phyloP scores from a whole-genome alignment of 179 eudicot species.

The Spergularia azorica region DNA sequence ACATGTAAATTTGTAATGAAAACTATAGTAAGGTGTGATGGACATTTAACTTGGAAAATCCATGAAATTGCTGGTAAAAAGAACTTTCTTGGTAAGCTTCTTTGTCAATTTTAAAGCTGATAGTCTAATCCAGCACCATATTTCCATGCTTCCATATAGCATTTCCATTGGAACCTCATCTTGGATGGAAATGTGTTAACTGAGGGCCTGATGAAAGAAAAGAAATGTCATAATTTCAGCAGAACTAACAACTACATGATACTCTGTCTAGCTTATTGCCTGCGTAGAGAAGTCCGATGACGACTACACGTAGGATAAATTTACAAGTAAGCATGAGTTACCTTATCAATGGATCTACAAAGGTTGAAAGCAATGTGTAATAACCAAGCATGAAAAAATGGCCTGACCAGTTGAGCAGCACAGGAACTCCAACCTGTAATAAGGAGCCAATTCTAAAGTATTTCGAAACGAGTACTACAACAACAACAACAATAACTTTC shows the following conservation, averaged over 20 bases:
- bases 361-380: conserved; percentile 73
- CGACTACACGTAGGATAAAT: background rate
- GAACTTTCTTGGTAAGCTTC: background rate
- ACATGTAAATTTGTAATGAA: no score
- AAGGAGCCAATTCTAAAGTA: background rate
- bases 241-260: no score
- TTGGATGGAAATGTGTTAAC: conserved; percentile 53
- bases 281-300: background rate
- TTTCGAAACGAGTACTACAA: no score
- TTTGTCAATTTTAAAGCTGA: conserved; percentile 25
- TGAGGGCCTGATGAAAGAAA: conserved; percentile 51
- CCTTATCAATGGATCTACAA: conserved; percentile 74
- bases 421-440: conserved; percentile 79
- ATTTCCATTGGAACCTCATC: conserved; percentile 66
- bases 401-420: conserved; percentile 84
- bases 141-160: conserved; percentile 90
- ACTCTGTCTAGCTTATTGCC: no score
- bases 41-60: no score
- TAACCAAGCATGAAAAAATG: conserved; percentile 88
- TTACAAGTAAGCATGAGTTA: conserved; percentile 22
- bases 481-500: no score
- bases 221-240: no score
- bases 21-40: no score
- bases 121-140: conserved; percentile 95
- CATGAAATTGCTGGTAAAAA: background rate